Base-by-base conservation (phyloP, 169 alveolate species). In the Plasmodium fragile region DNA sequence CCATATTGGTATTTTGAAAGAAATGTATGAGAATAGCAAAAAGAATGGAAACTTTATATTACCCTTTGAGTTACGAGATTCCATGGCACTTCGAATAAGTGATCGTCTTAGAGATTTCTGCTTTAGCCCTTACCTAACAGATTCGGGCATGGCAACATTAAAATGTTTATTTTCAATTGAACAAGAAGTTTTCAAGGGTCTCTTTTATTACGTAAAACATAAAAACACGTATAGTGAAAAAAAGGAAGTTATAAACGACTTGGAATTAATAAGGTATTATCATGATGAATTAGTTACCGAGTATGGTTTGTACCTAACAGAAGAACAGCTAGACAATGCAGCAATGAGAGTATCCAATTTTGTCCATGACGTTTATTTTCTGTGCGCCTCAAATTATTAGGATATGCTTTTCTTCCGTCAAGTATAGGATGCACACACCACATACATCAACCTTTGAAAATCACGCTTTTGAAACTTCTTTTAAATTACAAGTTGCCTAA, bases 61-160 rank as follows among this genome's bases (percentile, higher is more conserved):
- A 41, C 91, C 91, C 25, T 81, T 55, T 5, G 91, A 81, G 70
- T 30, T 81, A 53, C 16, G 30, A 55, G 91, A 53, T 53, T 52
- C 91, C 28, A 81, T 81, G 91, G 91, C 80, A 53, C 79, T 81
- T 32, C 25, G 91, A 53, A 81, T 81, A 81, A 81, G 59, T 53
- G 79, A 81, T 4, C 91, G 91, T 25, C 36, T 81, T 18, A 13
- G 41, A 32, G 91, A 53, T 36, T 81, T 30, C 43, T n/a, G 41
- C 43, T 53, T 81, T 32, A 55, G n/a, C 39, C 59, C n/a, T n/a
- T 18, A 32, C 13, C 3, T 81, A 30, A 81, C 32, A 32, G 49
- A 30, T 1, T 25, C 69, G 6, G 30, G 59, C 71, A 4, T 81
- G 16, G 6, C 3, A 81, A 25, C 43, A 55, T 22, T 81, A 49